Conservation (phyloP, 768 basidiomycete genomes). For the Mycena rebaudengoi region DNA sequence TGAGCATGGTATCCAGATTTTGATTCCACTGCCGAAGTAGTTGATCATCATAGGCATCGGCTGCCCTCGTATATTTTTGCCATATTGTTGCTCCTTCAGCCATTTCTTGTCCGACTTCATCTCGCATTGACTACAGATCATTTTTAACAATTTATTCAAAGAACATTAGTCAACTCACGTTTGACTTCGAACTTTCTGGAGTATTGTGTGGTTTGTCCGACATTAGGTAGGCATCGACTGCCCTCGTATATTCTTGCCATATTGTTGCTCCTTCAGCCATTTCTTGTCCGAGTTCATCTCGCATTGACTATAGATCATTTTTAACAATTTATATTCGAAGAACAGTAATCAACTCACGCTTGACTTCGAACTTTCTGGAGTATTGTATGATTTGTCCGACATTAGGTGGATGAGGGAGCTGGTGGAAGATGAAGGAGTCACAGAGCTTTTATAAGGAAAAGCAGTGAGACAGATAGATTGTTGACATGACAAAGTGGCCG, state of each 20-base stretch:
- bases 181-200: neutral
- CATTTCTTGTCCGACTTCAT: constrained; percentile 20
- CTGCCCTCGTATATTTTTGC: constrained; percentile 16
- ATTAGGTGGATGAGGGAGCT: neutral
- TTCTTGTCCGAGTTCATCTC: constrained; percentile 17
- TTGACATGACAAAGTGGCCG: neutral
- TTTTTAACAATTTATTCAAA: neutral
- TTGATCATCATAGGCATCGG: constrained; percentile 12
- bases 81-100: constrained; percentile 17
- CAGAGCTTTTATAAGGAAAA: neutral
- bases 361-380: neutral
- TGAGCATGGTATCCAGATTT: constrained; percentile 21
- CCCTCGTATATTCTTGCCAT: constrained; percentile 17
- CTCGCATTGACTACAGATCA: neutral
- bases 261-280: constrained; percentile 18
- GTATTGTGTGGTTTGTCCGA: neutral
- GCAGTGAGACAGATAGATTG: neutral
- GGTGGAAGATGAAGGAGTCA: neutral
- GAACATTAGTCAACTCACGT: neutral
- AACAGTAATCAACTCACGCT: neutral
- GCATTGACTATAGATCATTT: neutral
- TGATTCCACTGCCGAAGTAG: constrained; percentile 21
- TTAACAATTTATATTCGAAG: neutral
- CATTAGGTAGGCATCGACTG: constrained; percentile 14
- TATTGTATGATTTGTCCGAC: neutral